Percentiles rank a stretch among this genome's conserved stretches.
These are phyloP conservation scores for Leccinum longicurvipes DNA, from an alignment of 768 basidiomycete genomes.

Conservation along the genomic window DNA sequence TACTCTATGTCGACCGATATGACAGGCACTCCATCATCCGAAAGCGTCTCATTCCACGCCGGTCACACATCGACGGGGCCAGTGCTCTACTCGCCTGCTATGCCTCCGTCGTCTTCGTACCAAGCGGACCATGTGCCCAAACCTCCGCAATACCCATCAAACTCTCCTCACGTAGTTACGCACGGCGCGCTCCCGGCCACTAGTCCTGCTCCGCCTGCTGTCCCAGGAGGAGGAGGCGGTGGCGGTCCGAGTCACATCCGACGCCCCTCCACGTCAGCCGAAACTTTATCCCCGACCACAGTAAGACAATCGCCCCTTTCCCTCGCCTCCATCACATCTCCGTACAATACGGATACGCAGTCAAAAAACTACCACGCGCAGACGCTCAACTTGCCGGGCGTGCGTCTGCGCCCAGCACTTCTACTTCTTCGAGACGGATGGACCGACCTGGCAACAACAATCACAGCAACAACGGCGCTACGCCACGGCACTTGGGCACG, in stretches of 20 bases:
- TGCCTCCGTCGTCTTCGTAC: constrained; percentile 24
- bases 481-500: not conserved
- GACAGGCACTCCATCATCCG: constrained; percentile 25
- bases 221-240: constrained; percentile 7
- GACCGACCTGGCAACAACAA: constrained; percentile 31
- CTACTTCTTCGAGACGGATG: constrained; percentile 24
- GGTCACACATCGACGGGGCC: constrained; percentile 26
- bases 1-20: constrained; percentile 31
- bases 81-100: constrained; percentile 22
- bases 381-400: constrained; percentile 69
- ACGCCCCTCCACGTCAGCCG: constrained; percentile 27
- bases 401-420: constrained; percentile 64
- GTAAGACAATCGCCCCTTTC: constrained; percentile 39
- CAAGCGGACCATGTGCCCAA: constrained; percentile 22
- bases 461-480: not conserved
- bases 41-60: constrained; percentile 27
- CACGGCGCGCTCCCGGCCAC: constrained; percentile 19
- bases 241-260: constrained; percentile 23
- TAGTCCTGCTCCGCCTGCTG: constrained; percentile 16
- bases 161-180: constrained; percentile 26
- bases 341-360: constrained; percentile 38
- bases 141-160: constrained; percentile 27
- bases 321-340: constrained; percentile 41
- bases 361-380: constrained; percentile 81
- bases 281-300: constrained; percentile 30